Base-by-base conservation (phyloP, 2,329 filamentous ascomycete genomes). In the Fulvia fulva region DNA sequence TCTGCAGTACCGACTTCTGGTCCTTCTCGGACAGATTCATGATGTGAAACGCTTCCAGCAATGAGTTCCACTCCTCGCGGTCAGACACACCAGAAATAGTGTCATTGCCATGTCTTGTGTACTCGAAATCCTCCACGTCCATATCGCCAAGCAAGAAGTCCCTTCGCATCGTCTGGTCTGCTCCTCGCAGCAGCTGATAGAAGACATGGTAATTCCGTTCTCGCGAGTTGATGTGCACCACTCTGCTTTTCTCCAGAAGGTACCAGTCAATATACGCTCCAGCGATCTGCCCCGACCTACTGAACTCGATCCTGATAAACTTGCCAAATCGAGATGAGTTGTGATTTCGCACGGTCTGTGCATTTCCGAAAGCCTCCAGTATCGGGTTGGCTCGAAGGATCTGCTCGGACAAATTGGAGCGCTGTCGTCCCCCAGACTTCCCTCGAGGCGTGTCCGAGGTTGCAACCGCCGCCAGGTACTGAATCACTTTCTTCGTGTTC, bases 221-320 rank as follows among this genome's bases (percentile, higher is more conserved):
- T 57, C 91, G 89, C 0, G 84, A 72, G 70, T 95, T 96, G 61
- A 96, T 84, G 44, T 87, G 87, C 21, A 99, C 93, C 7, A 99
- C 94, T 67, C 94, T 85, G n/a, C 94, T 99, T 75, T 99, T 99
- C 71, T 99, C 94, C 14, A 99, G 79, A 0, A 99, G 81, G 75
- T 97, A 99, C 94, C 94, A 99, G 73, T 99, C 92, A 65, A 99
- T 97, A 76, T 91, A 97, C 22, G 94, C 94, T 34, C 95, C 95
- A 3, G 89, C 89, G 65, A 99, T 99, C 55, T 94, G 89, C 26
- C 95, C 95, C 34, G 84, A 84, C 23, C 89, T 83, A 32, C 86
- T 91, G 75, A 99, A 97, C 71, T 97, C 91, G 70, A 99, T 99
- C 51, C 95, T 85, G 71, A 99, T 99, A 70, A 99, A 99, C 74